Evolutionary conservation across 2,329 filamentous ascomycete species (phyloP).

Genomic region (Venturia carpophila): DNA sequence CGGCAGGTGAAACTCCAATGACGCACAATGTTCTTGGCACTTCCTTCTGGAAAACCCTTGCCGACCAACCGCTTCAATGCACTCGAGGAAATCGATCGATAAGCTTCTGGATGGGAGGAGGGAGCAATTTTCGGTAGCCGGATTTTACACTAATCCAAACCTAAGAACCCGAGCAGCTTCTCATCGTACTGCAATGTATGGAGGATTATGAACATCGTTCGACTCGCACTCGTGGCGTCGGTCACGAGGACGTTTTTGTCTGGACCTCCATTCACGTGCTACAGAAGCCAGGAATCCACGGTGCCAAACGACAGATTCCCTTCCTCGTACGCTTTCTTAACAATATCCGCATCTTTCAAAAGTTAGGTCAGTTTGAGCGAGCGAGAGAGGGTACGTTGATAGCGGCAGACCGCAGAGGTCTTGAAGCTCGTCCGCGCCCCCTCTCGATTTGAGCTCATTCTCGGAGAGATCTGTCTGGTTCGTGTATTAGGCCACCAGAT

Average conservation of each 20-base stretch:
- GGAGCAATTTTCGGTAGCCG: constrained; percentile 74
- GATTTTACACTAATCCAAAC: constrained; percentile 63
- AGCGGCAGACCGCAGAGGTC: constrained; percentile 72
- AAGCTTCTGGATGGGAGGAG: constrained; percentile 66
- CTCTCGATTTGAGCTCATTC: constrained; percentile 61
- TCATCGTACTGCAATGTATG: constrained; percentile 73
- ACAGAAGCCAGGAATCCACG: constrained; percentile 82
- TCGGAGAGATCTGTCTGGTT: constrained; percentile 61
- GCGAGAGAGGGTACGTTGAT: constrained; percentile 80
- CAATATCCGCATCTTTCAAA: constrained; percentile 60
- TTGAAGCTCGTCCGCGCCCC: constrained; percentile 60
- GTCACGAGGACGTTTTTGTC: constrained; percentile 67
- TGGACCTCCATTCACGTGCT: constrained; percentile 68
- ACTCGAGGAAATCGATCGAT: constrained; percentile 59
- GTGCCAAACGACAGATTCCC: constrained; percentile 76
- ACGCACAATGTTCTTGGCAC: constrained; percentile 67
- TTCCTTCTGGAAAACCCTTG: constrained; percentile 74
- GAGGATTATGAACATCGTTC: constrained; percentile 94
- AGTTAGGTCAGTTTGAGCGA: constrained; percentile 79
- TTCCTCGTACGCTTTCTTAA: constrained; percentile 67
- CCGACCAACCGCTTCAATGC: constrained; percentile 71
- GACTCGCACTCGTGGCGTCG: constrained; percentile 77
- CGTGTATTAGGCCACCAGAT: constrained; percentile 89
- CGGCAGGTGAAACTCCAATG: not conserved
- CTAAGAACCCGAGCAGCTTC: constrained; percentile 68